Base-by-base conservation (phyloP, 257 asterid genomes). In the Fraxinus americana region DNA sequence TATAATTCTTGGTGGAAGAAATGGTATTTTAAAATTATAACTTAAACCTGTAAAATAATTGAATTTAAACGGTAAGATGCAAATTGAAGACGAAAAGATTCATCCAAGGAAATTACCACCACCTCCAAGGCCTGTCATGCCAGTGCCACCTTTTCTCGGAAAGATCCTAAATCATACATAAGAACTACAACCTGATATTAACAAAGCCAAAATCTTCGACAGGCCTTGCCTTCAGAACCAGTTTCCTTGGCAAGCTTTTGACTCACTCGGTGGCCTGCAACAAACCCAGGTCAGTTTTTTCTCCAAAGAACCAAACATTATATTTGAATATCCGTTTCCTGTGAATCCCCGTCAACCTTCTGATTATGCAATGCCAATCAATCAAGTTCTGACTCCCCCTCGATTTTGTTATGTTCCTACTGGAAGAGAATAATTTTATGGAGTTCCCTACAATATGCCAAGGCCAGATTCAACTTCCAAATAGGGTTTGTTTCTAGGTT, bases 241-340 rank as follows among this genome's bases (percentile, higher is more conserved):
- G 72, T 92, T 84, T 81, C 92, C 93, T 77, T 91, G 83, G 83
- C 96, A 87, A 83, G 78, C 70, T 72, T 88, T 92, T 76, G 96
- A 87, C 75, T 78, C 89, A 6, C 94, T 80, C 67, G 87, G 85
- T 57, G 87, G 89, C 79, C 70, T 73, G 43, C 89, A 85, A 65
- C 92, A 72, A 92, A 92, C 75, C 83, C 87, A 67, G 86, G 90
- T 87, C 82, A 83, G 90, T 81, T 81, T 82, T 29, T 82, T 78
- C n/a, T 85, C 83, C 54, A 57, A 78, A 78, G 77, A 85, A 79
- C 77, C 12, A 35, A 77, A 83, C 50, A 66, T 79, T 70, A 68
- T 72, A 17, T 68, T 83, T 6, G 54, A 72, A 17, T 81, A 79
- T 69, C 78, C 70, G 25, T 85, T 82, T 74, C 75, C 5, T 45